phyloP scores from a whole-genome alignment of 176 grass and related monocot genomes.

The Musa troglodytarum region DNA sequence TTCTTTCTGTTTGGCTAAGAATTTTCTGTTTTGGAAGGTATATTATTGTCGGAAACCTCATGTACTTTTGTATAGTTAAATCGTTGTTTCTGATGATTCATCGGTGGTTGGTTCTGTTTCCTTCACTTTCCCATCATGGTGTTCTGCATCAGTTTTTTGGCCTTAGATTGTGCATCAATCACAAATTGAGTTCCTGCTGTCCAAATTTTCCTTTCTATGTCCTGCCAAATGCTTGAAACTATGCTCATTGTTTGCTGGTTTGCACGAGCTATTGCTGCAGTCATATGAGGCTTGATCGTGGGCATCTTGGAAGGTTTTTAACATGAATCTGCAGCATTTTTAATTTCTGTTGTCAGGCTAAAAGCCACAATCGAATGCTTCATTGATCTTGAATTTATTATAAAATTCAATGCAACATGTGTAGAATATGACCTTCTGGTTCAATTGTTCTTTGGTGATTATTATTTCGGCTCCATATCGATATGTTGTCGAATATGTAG shows the following conservation, averaged over 20 bases:
- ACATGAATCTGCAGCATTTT: not conserved
- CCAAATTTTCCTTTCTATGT: not conserved
- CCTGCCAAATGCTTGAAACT: not conserved
- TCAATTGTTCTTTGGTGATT: not conserved
- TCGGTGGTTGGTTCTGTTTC: not conserved
- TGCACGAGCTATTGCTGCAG: not conserved
- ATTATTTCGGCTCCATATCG: too few species aligned
- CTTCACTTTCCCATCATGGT: not conserved
- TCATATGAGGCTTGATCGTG: not conserved
- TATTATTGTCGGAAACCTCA: not conserved
- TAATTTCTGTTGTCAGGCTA: not conserved
- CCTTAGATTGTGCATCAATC: not conserved
- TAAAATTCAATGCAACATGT: not conserved
- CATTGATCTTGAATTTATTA: not conserved
- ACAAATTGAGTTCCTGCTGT: not conserved
- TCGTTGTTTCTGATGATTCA: not conserved
- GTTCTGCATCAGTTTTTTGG: not conserved
- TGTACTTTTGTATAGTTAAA: not conserved
- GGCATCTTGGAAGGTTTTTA: not conserved
- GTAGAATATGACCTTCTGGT: not conserved
- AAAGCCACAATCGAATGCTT: not conserved
- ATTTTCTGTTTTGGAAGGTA: not conserved
- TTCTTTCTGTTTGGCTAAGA: not conserved
- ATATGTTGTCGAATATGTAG: too few species aligned
- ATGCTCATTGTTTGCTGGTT: not conserved